Percentiles rank a stretch among this genome's conserved stretches.
Evolutionary conservation across 805 yeast genomes (phyloP).

Genomic region (Isabelozyma pseudorhagii): DNA sequence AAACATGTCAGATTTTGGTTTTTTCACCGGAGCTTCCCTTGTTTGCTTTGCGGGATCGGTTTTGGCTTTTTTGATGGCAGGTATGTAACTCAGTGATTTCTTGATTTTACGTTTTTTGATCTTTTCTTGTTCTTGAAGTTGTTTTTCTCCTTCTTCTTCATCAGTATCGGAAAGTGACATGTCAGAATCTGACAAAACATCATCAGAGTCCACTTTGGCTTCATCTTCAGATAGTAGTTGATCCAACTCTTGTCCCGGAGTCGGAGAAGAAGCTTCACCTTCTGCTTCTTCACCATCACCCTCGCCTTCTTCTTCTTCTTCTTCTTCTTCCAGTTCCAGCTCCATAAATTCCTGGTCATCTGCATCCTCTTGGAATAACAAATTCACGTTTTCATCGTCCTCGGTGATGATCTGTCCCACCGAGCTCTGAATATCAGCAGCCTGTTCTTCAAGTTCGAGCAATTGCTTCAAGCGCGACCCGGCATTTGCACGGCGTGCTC

Average conservation of each 20-base stretch:
- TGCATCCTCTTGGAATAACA: constrained; percentile 59
- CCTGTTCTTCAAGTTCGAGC: constrained; percentile 66
- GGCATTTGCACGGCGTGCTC: constrained; percentile 82
- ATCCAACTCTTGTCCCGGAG: constrained; percentile 14
- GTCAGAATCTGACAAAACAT: constrained; percentile 56
- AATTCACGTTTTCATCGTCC: constrained; percentile 73
- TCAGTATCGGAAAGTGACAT: constrained; percentile 49
- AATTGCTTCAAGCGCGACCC: constrained; percentile 78
- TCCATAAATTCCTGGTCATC: constrained; percentile 28
- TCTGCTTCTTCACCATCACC: constrained; percentile 14
- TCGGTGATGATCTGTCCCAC: constrained; percentile 38
- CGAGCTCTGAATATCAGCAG: constrained; percentile 19
- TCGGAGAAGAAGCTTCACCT: constrained; percentile 16
- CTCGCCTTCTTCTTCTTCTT: constrained; percentile 12
- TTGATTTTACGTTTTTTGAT: constrained; percentile 26
- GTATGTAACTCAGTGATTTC: constrained; percentile 20
- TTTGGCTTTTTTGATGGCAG: constrained; percentile 30
- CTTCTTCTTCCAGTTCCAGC: constrained; percentile 16
- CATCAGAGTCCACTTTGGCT: constrained; percentile 37
- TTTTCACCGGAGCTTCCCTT: constrained; percentile 21
- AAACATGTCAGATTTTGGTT: constrained; percentile 19
- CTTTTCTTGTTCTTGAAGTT: constrained; percentile 46
- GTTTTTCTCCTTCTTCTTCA: constrained; percentile 70
- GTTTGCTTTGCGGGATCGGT: constrained; percentile 18
- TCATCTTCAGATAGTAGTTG: constrained; percentile 12